Conservation (phyloP, 768 basidiomycete species). For the Amanita inopinata region DNA sequence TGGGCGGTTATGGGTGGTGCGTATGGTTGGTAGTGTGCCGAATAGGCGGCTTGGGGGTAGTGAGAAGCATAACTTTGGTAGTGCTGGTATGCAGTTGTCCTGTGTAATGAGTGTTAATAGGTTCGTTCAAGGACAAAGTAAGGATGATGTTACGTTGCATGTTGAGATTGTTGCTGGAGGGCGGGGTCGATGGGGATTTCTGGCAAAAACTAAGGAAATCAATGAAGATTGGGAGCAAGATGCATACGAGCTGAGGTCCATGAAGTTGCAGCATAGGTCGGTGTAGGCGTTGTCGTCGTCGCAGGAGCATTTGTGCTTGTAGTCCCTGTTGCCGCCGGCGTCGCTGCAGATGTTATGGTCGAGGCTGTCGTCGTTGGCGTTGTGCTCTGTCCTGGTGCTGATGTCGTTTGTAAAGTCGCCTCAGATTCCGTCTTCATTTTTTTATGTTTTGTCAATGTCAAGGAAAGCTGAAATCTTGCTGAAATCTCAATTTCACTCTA, state of each 20-base stretch:
- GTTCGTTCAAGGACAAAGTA: constrained; percentile 11
- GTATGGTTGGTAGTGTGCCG: constrained; percentile 36
- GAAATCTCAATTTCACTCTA: too few species aligned
- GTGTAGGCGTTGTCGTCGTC: constrained; percentile 19
- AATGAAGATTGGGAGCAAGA: too few species aligned
- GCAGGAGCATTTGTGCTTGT: constrained; percentile 2
- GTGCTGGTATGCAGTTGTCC: constrained; percentile 40
- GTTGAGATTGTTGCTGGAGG: constrained; percentile 50
- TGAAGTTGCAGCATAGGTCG: constrained; percentile 21
- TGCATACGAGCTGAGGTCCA: constrained; percentile 23
- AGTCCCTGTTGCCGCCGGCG: constrained; percentile 21
- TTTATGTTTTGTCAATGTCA: neutral
- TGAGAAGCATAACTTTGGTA: constrained; percentile 35
- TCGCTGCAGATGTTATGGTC: constrained; percentile 12
- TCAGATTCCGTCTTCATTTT: constrained; percentile 37
- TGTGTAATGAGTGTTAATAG: constrained; percentile 16
- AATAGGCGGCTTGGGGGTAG: constrained; percentile 34
- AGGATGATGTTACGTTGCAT: constrained; percentile 28
- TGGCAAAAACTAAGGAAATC: constrained; percentile 14
- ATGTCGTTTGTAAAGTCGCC: neutral
- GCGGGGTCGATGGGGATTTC: constrained; percentile 62
- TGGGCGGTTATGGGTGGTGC: constrained; percentile 23
- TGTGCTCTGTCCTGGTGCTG: neutral
- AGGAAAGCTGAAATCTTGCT: too few species aligned
- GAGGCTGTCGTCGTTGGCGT: constrained; percentile 7